Evolutionary conservation across 2,329 filamentous ascomycete genomes (phyloP), one percentile per base, ranked within the genome.

Genomic region (Aspergillus latus): DNA sequence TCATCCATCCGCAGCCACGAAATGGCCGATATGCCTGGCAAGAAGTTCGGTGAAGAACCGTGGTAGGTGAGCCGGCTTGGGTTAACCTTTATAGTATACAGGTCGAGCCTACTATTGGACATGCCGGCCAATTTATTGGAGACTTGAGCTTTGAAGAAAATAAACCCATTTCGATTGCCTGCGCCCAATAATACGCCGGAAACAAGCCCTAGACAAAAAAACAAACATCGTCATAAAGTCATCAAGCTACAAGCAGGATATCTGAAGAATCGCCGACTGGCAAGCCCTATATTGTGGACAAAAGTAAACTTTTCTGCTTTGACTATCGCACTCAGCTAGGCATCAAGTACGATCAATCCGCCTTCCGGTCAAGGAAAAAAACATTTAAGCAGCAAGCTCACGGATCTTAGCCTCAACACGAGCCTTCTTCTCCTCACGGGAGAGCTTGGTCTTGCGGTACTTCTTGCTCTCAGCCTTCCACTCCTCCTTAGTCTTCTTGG

Each of bases 401-500:
- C 88, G 86, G 82, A 99, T 99, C 85, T 89, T 95, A 77, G 87
- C 85, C 87, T 95, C 85, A 79, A 99, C 85, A 68, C 87, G 85
- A 79, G 87, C 83, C 76, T 88, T 80, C 82, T 87, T 91, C 89
- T 97, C 82, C 54, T 84, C 92, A 83, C 87, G 88, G 78, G 84
- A 87, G 68, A 92, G 84, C 87, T 96, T 96, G 71, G 72, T 70
- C 70, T 80, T 79, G 78, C 81, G 85, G 89, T 85, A 91, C 87
- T 97, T 96, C 84, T 91, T 85, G 77, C 89, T 92, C 86, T 96
- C 92, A 66, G 84, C 84, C 88, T 96, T 96, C 89, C 90, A 95
- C 83, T 97, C 86, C 64, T 93, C 93, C 88, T 97, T 97, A 83
- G 80, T 83, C 90, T 97, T 97, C 88, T 96, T 92, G 80, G 89